Percentiles rank a stretch among this genome's conserved stretches.
Conservation (phyloP, 345 rosid species). For the Sisymbrium irio region DNA sequence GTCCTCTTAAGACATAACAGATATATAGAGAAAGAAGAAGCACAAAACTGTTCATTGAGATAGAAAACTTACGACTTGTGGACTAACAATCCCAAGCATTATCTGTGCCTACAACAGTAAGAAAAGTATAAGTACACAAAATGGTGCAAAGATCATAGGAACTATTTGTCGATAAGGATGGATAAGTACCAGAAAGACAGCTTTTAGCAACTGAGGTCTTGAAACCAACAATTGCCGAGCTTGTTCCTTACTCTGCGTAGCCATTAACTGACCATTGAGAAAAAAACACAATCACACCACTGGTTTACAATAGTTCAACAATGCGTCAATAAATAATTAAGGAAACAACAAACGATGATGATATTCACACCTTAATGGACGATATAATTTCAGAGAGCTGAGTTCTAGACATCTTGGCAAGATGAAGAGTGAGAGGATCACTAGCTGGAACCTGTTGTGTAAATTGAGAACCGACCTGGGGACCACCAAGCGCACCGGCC, state of each 20-base stretch:
- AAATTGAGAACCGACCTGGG: constrained; percentile 52
- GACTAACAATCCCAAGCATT: constrained; percentile 80
- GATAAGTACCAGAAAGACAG: constrained; percentile 75
- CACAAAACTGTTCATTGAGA: constrained; percentile 11
- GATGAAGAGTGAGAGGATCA: constrained; percentile 88
- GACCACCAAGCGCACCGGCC: constrained; percentile 78
- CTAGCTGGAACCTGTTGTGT: constrained; percentile 53
- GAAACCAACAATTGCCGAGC: constrained; percentile 73
- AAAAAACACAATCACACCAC: constrained; percentile 11
- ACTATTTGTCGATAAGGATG: background rate
- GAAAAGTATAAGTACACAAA: constrained; percentile 7
- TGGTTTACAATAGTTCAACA: constrained; percentile 4
- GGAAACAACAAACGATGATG: background rate
- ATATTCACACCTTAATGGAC: constrained; percentile 63
- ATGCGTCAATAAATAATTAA: background rate
- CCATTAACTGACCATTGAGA: constrained; percentile 52
- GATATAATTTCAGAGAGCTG: constrained; percentile 77
- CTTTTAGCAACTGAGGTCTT: constrained; percentile 75
- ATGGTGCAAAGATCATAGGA: background rate
- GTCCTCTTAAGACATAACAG: constrained; percentile 4
- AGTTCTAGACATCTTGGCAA: constrained; percentile 85
- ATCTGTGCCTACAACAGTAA: constrained; percentile 66
- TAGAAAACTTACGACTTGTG: constrained; percentile 69
- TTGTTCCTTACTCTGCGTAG: constrained; percentile 64
- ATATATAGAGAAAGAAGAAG: constrained; percentile 12